phyloP scores from a whole-genome alignment of 768 basidiomycete genomes.

The Xerocomellus amylosporus region DNA sequence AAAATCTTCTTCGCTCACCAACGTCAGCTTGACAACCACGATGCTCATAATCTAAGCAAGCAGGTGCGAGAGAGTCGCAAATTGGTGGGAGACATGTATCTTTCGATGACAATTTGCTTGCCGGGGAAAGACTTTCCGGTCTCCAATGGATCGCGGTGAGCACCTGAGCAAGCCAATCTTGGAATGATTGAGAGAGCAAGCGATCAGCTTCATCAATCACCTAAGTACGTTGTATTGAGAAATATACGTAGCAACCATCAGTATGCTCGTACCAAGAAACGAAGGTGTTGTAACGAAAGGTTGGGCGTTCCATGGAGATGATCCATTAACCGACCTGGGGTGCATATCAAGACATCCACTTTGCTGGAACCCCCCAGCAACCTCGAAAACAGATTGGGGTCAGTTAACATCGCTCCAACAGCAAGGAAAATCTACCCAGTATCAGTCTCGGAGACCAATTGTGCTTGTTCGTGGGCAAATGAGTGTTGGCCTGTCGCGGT shows the following conservation, averaged over 20 bases:
- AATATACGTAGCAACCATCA: background rate
- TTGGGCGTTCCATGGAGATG: conserved; percentile 86
- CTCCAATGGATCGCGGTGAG: conserved; percentile 65
- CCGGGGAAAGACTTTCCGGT: conserved; percentile 2
- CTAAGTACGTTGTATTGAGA: conserved; percentile 38
- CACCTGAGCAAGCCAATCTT: conserved; percentile 89
- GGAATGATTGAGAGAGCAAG: conserved; percentile 92
- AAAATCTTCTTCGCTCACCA: conserved; percentile 55
- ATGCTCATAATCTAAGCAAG: conserved; percentile 39
- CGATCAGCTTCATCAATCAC: conserved; percentile 98
- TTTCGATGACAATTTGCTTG: conserved; percentile 2
- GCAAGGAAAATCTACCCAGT: conserved; percentile 40
- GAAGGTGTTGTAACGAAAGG: conserved; percentile 90
- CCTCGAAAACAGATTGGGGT: conserved; percentile 34
- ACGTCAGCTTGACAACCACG: conserved; percentile 42
- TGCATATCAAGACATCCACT: conserved; percentile 92
- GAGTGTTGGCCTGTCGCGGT: conserved; percentile 92
- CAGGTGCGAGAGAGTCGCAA: conserved; percentile 57
- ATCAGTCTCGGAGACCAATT: conserved; percentile 63
- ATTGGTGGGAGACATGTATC: conserved; percentile 1
- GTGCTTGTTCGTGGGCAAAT: conserved; percentile 86
- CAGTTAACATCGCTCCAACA: background rate
- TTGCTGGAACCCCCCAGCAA: conserved; percentile 84
- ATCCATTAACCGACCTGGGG: conserved; percentile 93
- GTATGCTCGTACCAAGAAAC: conserved; percentile 74